phyloP scores from a whole-genome alignment of 371 early-diverging fungal species.

The Mortierella sp. region DNA sequence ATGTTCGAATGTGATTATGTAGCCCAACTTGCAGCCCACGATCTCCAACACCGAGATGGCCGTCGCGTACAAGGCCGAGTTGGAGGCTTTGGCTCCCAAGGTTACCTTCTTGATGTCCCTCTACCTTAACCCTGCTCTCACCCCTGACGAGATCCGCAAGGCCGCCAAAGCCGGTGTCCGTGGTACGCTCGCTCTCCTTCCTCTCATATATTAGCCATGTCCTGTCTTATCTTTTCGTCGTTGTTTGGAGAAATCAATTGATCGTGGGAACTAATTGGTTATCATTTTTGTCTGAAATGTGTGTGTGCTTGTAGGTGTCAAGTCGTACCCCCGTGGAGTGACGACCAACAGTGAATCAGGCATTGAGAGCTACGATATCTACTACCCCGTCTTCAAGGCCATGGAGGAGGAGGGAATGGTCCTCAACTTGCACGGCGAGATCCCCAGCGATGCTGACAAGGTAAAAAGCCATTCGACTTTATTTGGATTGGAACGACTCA shows the following conservation, averaged over 20 bases:
- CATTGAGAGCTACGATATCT: slow-evolving; percentile 90
- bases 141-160: slow-evolving; percentile 90
- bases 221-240: too few relatives aligned
- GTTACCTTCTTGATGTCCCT: slow-evolving; percentile 95
- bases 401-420: slow-evolving; percentile 97
- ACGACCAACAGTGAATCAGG: slow-evolving; percentile 98
- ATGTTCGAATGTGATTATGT: background rate
- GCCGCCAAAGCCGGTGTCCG: slow-evolving; percentile 90
- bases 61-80: slow-evolving; percentile 83
- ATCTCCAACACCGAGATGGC: slow-evolving; percentile 91
- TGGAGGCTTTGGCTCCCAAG: slow-evolving; percentile 86
- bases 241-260: too few relatives aligned
- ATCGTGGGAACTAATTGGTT: background rate
- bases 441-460: slow-evolving; percentile 87
- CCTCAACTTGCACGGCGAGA: slow-evolving; percentile 96
- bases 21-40: slow-evolving; percentile 96
- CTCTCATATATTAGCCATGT: too few relatives aligned
- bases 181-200: slow-evolving; percentile 58
- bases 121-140: slow-evolving; percentile 90
- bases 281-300: slow-evolving; percentile 1
- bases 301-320: slow-evolving; percentile 76
- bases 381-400: slow-evolving; percentile 93
- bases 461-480: slow-evolving; percentile 28
- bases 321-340: slow-evolving; percentile 97
- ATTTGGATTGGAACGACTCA: background rate